phyloP scores from a whole-genome alignment of 2,329 filamentous ascomycete genomes.

The Lecanicillium sp. region DNA sequence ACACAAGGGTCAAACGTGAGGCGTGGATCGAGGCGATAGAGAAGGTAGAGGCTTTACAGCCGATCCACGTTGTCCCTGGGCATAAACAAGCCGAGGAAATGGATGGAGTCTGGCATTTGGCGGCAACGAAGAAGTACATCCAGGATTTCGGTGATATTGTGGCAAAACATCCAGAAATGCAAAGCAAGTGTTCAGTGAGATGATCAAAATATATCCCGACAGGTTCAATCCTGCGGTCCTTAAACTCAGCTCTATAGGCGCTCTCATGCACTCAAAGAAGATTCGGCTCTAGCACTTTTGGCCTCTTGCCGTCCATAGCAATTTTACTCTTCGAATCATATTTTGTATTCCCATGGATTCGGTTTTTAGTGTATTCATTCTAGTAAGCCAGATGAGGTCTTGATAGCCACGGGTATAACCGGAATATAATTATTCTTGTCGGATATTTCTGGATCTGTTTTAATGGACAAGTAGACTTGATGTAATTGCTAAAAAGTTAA shows the following conservation, averaged over 20 bases:
- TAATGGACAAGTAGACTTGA: too few species aligned
- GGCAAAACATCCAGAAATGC: slow-evolving; percentile 9
- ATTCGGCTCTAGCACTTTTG: too few species aligned
- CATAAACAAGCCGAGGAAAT: slow-evolving; percentile 24
- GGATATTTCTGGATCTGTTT: too few species aligned
- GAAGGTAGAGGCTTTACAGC: slow-evolving; percentile 25
- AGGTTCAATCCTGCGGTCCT: slow-evolving; percentile 15
- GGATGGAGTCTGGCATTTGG: slow-evolving; percentile 24
- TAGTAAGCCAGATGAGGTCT: too few species aligned
- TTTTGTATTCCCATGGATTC: too few species aligned
- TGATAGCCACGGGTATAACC: too few species aligned
- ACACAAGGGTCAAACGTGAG: slow-evolving; percentile 24
- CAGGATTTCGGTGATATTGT: slow-evolving; percentile 12
- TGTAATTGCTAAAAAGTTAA: too few species aligned
- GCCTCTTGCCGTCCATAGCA: too few species aligned
- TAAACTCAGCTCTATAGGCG: slow-evolving; percentile 8
- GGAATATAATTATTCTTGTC: too few species aligned
- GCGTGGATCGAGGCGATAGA: slow-evolving; percentile 29
- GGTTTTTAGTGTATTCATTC: too few species aligned
- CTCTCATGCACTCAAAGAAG: too few species aligned
- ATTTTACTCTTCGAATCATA: too few species aligned
- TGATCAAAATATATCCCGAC: slow-evolving; percentile 16
- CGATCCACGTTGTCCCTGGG: slow-evolving; percentile 26
- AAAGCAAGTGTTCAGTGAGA: slow-evolving; percentile 13
- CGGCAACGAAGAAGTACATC: slow-evolving; percentile 23